Base-by-base conservation (phyloP, 2,329 filamentous ascomycete genomes). In the Thermomyces lanuginosus region DNA sequence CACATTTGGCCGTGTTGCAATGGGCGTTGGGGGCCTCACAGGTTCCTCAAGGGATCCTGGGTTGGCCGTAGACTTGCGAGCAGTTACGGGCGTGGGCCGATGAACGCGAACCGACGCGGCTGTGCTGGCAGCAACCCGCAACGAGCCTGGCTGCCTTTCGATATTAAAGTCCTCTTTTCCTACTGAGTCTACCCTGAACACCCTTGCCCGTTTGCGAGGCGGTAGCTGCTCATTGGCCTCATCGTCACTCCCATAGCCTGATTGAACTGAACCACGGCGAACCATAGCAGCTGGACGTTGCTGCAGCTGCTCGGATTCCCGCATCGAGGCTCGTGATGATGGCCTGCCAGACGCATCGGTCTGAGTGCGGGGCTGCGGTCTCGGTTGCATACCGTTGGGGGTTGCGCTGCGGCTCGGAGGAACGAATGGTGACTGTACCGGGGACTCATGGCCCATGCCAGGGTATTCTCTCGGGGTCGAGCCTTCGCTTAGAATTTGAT, bases 121-220 rank as follows among this genome's bases (percentile, higher is more conserved):
- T 9, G 80, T 92, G 47, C 82, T 92, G 24, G 86, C 86, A 33
- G 80, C 76, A n/a, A 92, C 82, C 25, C 84, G 70, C 14, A 95
- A 61, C 3, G 81, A 91, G 25, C 89, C 82, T 6, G 73, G 69
- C 16, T 72, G 73, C 20, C 69, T 65, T 27, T 76, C 78, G 41
- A 93, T 61, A 31, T 61, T 61, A 39, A 78, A 12, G 69, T 71
- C 35, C 65, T 49, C 69, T 38, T 70, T 76, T 26, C 74, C 72
- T n/a, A 72, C 72, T 56, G 73, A 76, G 36, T 78, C 71, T 8
- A 75, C 69, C 44, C 76, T 69, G 11, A 72, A 81, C 13, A 76
- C 69, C 44, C 81, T 89, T 17, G 75, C 83, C 42, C 84, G 69
- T 55, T 92, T 93, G 42, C 72, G 77, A 36, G 64, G 60, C 14